Conservation (phyloP, 1,284 basidiomycete species). For the Naganishia sp. region DNA sequence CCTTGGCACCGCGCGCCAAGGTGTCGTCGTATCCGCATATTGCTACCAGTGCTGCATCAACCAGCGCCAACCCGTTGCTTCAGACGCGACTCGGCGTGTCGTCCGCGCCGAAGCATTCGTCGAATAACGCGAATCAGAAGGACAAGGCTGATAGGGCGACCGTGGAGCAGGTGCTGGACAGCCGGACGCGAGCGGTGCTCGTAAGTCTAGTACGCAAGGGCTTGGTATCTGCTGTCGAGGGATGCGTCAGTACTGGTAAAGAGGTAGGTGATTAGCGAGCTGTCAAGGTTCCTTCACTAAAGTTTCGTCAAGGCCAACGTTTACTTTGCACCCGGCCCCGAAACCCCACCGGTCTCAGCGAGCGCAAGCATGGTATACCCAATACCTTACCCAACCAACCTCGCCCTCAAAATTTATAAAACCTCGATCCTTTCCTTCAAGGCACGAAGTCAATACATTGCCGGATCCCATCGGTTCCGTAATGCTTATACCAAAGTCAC, state of each 20-base stretch:
- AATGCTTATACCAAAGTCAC: constrained; percentile 80
- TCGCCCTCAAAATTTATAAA: constrained; percentile 97
- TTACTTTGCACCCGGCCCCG: constrained; percentile 76
- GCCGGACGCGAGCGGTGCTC: constrained; percentile 82
- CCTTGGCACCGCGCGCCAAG: constrained; percentile 16
- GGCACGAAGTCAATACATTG: constrained; percentile 91
- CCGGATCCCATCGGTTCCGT: constrained; percentile 85
- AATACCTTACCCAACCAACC: constrained; percentile 62
- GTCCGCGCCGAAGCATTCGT: constrained; percentile 84
- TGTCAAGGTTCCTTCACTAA: not conserved
- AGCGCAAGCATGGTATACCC: constrained; percentile 35
- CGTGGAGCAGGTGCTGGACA: constrained; percentile 89
- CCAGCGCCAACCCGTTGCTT: constrained; percentile 63
- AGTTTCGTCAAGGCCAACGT: constrained; percentile 73
- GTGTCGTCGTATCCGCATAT: constrained; percentile 24
- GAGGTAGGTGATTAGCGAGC: constrained; percentile 62
- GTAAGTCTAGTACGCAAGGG: constrained; percentile 91
- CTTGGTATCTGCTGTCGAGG: constrained; percentile 81
- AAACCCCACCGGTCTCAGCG: constrained; percentile 53
- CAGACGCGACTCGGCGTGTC: constrained; percentile 68
- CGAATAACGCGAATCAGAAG: constrained; percentile 78
- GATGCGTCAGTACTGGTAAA: constrained; percentile 92
- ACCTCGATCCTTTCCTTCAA: constrained; percentile 98
- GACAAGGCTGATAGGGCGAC: constrained; percentile 94
- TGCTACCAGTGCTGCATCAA: constrained; percentile 43